Base-by-base conservation (phyloP, 169 alveolate genomes). In the Neospora caninum region DNA sequence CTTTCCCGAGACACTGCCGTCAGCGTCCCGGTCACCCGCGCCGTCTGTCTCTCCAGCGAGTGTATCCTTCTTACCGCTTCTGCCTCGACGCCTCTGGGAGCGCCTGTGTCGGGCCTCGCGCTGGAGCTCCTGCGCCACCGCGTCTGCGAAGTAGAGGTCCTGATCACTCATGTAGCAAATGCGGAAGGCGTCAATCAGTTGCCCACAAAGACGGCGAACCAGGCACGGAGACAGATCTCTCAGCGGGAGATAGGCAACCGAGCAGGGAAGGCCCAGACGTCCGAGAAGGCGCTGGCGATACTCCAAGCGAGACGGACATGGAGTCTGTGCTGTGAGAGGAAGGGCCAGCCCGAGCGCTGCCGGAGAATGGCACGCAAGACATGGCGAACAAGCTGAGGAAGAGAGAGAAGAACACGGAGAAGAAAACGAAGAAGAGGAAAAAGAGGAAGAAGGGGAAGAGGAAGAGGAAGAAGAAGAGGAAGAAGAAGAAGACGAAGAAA, bases 121-220 rank as follows among this genome's bases (percentile, higher is more conserved):
- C 67, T 82, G 39, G 54, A 41, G 89, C 38, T 82, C 69, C 41
- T 1, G 89, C 38, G 64, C 89, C 34, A 82, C 89, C 53, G 69
- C 64, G 64, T 82, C 89, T 0, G 89, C 89, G 39, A 82, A 82
- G 41, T 82, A 82, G 38, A 82, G 41, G 27, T 82, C 89, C 64
- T 82, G 89, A 67, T 82, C 89, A 36, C 69, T 82, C 89, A 82
- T 82, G 67, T 82, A 82, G 67, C 89, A 82, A 7, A 82, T 82
- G 6, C 89, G 89, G 36, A 82, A 82, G n/a, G 67, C 64, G 64
- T 82, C 89, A 10, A 82, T 13, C 42, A 82, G 89, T 36, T 82
- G 89, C 16, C 39, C 89, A 49, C 89, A 82, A 34, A 82, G 53
- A 20, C 41, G 27, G 20, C 67, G 89, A 38, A 82, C 0, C 7